Conservation (phyloP, 768 basidiomycete species). For the Sarcodon aspratus region DNA sequence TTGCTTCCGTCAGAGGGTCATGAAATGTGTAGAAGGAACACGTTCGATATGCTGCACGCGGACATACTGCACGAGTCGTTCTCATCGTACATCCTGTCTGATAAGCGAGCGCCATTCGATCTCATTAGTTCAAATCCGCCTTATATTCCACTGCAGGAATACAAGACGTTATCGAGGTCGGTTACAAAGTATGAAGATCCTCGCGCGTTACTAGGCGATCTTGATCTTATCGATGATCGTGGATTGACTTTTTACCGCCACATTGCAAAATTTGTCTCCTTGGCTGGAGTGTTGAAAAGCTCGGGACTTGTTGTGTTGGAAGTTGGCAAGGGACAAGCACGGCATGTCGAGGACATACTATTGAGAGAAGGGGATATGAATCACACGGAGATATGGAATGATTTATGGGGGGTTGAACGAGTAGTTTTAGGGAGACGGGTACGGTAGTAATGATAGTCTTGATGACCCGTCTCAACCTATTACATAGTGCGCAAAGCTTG, state of each 20-base stretch:
- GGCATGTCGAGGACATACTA: slow-evolving; percentile 49
- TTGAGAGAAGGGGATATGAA: slow-evolving; percentile 30
- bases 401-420: slow-evolving; percentile 70
- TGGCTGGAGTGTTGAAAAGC: slow-evolving; percentile 36
- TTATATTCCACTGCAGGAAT: slow-evolving; percentile 68
- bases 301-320: slow-evolving; percentile 64
- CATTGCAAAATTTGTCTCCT: slow-evolving; percentile 52
- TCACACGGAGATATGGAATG: slow-evolving; percentile 59
- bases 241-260: slow-evolving; percentile 65
- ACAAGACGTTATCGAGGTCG: slow-evolving; percentile 46
- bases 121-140: slow-evolving; percentile 80
- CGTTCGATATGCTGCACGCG: slow-evolving; percentile 11
- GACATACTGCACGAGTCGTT: not conserved
- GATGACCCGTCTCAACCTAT: no score
- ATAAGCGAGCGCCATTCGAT: slow-evolving; percentile 39
- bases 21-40: not conserved
- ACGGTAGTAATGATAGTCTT: not conserved
- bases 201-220: slow-evolving; percentile 69
- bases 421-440: slow-evolving; percentile 41
- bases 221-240: slow-evolving; percentile 17
- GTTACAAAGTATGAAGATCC: slow-evolving; percentile 77
- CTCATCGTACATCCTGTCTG: slow-evolving; percentile 6
- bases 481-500: no score
- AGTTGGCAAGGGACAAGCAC: slow-evolving; percentile 66
- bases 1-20: slow-evolving; percentile 3